phyloP scores from a whole-genome alignment of 179 eudicot genomes.

The Silene vulgaris region DNA sequence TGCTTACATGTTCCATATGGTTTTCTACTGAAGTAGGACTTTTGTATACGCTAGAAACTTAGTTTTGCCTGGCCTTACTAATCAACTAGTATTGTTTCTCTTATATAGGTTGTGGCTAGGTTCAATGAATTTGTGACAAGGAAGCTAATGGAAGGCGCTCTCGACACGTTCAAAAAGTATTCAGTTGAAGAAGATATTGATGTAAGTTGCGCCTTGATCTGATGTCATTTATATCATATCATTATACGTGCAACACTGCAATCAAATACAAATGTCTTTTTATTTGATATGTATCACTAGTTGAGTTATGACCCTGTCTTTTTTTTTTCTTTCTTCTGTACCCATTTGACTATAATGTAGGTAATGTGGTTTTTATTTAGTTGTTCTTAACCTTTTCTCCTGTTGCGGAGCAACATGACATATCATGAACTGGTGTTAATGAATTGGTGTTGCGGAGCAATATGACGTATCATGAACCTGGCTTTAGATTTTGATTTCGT shows the following conservation, averaged over 20 bases:
- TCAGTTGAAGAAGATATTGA: constrained; percentile 80
- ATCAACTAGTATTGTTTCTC: constrained; percentile 11
- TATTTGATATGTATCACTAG: too few relatives aligned
- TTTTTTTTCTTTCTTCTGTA: too few relatives aligned
- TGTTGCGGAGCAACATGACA: too few relatives aligned
- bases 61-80: constrained; percentile 4
- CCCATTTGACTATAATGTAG: too few relatives aligned
- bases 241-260: neutral
- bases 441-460: too few relatives aligned
- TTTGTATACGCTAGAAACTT: neutral
- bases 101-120: constrained; percentile 78
- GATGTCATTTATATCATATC: neutral
- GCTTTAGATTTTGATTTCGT: too few relatives aligned
- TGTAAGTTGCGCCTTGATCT: constrained; percentile 38
- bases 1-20: neutral
- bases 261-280: neutral
- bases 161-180: constrained; percentile 76
- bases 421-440: too few relatives aligned
- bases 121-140: constrained; percentile 89
- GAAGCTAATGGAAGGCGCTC: constrained; percentile 83
- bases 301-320: too few relatives aligned
- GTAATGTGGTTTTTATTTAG: too few relatives aligned
- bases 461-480: too few relatives aligned
- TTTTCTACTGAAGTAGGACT: neutral
- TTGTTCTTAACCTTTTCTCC: too few relatives aligned